phyloP scores from a whole-genome alignment of 2,329 filamentous ascomycete species.

The Apiospora sp. region DNA sequence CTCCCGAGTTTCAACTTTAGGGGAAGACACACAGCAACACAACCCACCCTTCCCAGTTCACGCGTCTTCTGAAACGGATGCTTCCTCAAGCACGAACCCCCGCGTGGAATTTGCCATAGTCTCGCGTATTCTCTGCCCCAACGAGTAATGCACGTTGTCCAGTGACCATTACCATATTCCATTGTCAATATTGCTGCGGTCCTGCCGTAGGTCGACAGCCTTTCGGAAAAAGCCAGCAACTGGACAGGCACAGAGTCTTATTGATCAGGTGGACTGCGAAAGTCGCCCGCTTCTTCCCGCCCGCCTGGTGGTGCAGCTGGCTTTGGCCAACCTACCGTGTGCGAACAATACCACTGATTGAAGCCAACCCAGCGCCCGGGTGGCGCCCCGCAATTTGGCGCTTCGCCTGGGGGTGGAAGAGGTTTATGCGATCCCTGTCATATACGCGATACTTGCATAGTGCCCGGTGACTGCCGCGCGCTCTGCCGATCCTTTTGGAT shows the following conservation, averaged over 20 bases:
- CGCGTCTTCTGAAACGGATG: slow-evolving; percentile 17
- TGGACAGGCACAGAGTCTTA: not conserved
- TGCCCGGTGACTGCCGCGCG: slow-evolving; percentile 2
- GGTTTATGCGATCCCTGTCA: not conserved
- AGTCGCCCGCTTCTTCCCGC: slow-evolving; percentile 3
- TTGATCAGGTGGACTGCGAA: not conserved
- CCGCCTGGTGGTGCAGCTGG: not conserved
- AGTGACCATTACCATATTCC: not conserved
- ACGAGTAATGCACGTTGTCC: slow-evolving; percentile 2
- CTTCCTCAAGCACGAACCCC: slow-evolving; percentile 6
- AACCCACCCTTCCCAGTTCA: slow-evolving; percentile 4
- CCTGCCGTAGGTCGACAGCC: not conserved
- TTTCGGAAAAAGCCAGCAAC: not conserved
- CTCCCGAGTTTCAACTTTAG: slow-evolving; percentile 13
- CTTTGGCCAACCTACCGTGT: no score
- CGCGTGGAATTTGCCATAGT: not conserved
- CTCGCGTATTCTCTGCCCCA: not conserved
- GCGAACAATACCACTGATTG: not conserved
- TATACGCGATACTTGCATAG: slow-evolving; percentile 8
- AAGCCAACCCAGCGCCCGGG: not conserved
- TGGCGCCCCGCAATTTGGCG: slow-evolving; percentile 11
- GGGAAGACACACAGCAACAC: not conserved
- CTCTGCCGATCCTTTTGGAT: slow-evolving; percentile 6
- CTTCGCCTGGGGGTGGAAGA: not conserved
- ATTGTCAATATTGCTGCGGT: not conserved